Percentiles rank a stretch among this genome's conserved stretches.
Conservation (phyloP, 1,284 basidiomycete genomes). For the Rhodotorula mucilaginosa region DNA sequence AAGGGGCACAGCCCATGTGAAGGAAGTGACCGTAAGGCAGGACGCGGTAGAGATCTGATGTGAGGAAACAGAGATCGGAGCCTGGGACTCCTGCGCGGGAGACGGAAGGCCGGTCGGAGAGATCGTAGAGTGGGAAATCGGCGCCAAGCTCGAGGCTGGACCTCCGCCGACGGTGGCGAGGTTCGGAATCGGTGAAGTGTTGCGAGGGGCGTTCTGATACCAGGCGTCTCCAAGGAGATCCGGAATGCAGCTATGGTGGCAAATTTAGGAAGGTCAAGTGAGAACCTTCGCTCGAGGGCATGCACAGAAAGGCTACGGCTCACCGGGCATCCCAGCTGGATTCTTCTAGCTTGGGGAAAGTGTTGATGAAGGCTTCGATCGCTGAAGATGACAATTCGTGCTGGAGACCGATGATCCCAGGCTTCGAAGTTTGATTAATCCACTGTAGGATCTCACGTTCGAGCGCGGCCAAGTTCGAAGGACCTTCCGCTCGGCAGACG, state of each 20-base stretch:
- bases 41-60: too few relatives aligned
- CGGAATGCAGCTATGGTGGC: constrained; percentile 1
- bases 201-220: constrained; percentile 1
- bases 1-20: too few relatives aligned
- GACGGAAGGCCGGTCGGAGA: neutral
- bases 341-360: constrained; percentile 54
- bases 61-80: too few relatives aligned
- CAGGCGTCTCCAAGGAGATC: constrained; percentile 1
- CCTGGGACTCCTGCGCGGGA: too few relatives aligned
- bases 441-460: constrained; percentile 12
- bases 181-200: neutral
- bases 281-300: neutral
- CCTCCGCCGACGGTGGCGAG: neutral
- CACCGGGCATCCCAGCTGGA: constrained; percentile 28
- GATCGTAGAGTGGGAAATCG: neutral
- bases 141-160: neutral
- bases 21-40: too few relatives aligned
- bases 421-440: constrained; percentile 11
- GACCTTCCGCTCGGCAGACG: constrained; percentile 11
- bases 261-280: too few relatives aligned
- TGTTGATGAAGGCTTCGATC: constrained; percentile 65
- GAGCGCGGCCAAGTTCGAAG: constrained; percentile 13
- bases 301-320: neutral
- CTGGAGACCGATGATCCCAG: constrained; percentile 63
- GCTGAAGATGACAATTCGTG: constrained; percentile 70